Evolutionary conservation across 1,284 basidiomycete genomes (phyloP).

Genomic region (Moniliophthora roreri): DNA sequence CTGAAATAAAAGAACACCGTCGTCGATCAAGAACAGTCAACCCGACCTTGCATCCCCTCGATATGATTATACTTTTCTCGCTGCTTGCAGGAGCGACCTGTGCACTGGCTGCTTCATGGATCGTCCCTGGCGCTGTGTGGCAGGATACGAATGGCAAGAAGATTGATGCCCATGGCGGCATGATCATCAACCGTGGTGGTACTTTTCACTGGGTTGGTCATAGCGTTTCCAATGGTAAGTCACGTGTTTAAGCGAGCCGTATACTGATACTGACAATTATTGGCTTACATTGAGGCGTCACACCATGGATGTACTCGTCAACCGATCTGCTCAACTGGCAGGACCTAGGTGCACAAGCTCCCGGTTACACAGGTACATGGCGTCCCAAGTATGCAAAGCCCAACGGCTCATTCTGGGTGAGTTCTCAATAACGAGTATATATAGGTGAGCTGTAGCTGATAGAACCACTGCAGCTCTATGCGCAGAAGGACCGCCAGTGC

Average conservation of each 20-base stretch:
- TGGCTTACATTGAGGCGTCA: background rate
- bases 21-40: too few relatives aligned
- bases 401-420: background rate
- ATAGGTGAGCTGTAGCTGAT: background rate
- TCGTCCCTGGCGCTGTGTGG: background rate
- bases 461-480: background rate
- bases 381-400: background rate
- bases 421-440: background rate
- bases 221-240: background rate
- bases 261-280: background rate
- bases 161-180: background rate
- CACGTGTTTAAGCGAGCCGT: background rate
- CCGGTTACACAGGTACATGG: background rate
- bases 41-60: too few relatives aligned
- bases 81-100: background rate
- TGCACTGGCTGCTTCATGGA: background rate
- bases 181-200: background rate
- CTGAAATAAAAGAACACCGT: too few relatives aligned
- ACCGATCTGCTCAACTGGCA: background rate
- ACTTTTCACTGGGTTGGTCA: background rate
- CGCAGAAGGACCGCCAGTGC: background rate
- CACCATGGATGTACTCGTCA: background rate
- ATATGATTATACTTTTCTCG: background rate
- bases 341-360: background rate
- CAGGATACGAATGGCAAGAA: background rate